Evolutionary conservation across 1,139 yeast species (phyloP).

Genomic region (Barnettozyma hawaiiensis): DNA sequence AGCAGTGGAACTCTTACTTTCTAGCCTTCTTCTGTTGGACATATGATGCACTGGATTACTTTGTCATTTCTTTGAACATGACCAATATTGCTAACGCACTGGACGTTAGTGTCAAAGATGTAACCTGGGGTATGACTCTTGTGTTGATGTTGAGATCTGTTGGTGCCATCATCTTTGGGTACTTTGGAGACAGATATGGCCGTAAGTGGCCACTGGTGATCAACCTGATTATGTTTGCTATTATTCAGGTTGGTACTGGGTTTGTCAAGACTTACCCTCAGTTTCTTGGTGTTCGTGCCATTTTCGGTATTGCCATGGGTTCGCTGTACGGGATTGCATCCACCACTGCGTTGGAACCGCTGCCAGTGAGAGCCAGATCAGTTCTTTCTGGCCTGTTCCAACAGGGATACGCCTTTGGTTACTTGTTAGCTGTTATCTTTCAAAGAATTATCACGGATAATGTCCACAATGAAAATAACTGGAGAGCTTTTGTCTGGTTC

Average conservation of each 20-base stretch:
- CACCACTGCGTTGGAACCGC: conserved; percentile 63
- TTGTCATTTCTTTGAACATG: conserved; percentile 60
- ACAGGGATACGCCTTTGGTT: conserved; percentile 72
- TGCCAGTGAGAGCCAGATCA: conserved; percentile 59
- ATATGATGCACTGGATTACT: conserved; percentile 75
- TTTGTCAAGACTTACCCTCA: conserved; percentile 59
- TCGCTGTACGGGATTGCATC: conserved; percentile 66
- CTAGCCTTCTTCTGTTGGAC: conserved; percentile 71
- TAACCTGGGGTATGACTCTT: conserved; percentile 78
- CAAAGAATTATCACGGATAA: conserved; percentile 54
- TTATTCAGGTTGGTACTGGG: conserved; percentile 67
- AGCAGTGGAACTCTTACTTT: conserved; percentile 57
- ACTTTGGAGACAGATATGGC: conserved; percentile 62
- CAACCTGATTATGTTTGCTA: conserved; percentile 47
- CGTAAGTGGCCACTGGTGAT: conserved; percentile 64
- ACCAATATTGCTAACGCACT: conserved; percentile 50
- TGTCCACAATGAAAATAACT: conserved; percentile 39
- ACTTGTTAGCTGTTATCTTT: conserved; percentile 58
- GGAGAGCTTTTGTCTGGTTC: conserved; percentile 82
- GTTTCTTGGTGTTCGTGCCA: conserved; percentile 64
- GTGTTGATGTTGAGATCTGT: conserved; percentile 75
- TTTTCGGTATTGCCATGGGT: conserved; percentile 67
- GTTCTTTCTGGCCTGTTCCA: conserved; percentile 62
- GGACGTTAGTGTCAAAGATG: conserved; percentile 42
- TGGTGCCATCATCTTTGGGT: conserved; percentile 72